Evolutionary conservation across 805 yeast genomes (phyloP), one percentile per base, ranked within the genome.

Genomic region (Ogataea paradorogensis): DNA sequence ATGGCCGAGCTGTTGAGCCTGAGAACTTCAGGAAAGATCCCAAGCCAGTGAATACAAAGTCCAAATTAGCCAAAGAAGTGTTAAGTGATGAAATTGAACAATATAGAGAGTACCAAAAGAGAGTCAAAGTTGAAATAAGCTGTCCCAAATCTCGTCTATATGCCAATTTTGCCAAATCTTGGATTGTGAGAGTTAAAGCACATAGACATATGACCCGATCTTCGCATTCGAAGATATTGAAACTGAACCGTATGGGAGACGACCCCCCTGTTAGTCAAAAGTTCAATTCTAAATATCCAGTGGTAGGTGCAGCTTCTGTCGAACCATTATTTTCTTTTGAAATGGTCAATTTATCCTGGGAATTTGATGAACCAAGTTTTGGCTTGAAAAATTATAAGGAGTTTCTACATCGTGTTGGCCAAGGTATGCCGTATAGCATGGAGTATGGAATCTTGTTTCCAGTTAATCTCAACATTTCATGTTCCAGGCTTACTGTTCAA

Each of bases 371-470:
- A 30, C 86, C 90, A 0, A 51, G 66, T 0, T 77, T 74, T 58
- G 79, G 80, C 1, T 45, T 70, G 8, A 69, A 68, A 1, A 65
- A 74, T 7, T 63, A 85, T 22, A 74, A 55, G 1, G 66, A 65
- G 1, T 73, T 70, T 43, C 42, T 73, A 25, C 57, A 58, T 40
- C 45, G 58, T 6, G 56, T 64, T 50, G 78, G 76, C 13, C 62
- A 76, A 44, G 72, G 74, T 1, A 77, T 78, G 42, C 87, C 88
- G 0, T 68, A 61, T 33, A 66, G 71, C 35, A 65, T 63, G 38
- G 58, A 56, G 5, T 82, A 80, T 51, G 77, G 85, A 6, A 71
- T 80, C 15, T 60, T 81, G 27, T 56, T 77, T 7, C 80, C 84
- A 1, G 43, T 77, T 34, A 69, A 65, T 33, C 42, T 77, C 8